phyloP scores from a whole-genome alignment of 441 rosid genomes.

The Bruguiera hainesii region DNA sequence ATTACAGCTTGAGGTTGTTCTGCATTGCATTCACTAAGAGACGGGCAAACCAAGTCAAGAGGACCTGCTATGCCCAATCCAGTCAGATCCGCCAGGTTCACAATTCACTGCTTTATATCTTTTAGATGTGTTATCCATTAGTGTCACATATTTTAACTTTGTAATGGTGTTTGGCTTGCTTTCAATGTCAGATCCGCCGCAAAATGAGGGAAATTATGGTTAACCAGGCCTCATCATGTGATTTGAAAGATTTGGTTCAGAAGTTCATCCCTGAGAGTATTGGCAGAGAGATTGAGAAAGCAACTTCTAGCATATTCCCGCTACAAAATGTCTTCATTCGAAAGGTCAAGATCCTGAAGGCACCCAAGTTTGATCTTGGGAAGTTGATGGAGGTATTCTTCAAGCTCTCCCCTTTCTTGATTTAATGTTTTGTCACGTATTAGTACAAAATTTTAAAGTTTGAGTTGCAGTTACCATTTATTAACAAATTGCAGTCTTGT shows the following conservation, averaged over 20 bases:
- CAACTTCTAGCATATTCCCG: constrained; percentile 62
- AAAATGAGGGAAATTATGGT: constrained; percentile 78
- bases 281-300: constrained; percentile 76
- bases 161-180: too few relatives aligned
- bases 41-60: constrained; percentile 84
- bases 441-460: too few relatives aligned
- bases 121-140: not conserved
- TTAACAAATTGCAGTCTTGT: too few relatives aligned
- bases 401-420: not conserved
- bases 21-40: constrained; percentile 92
- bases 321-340: constrained; percentile 75
- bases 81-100: constrained; percentile 79
- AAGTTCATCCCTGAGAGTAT: constrained; percentile 71
- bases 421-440: not conserved
- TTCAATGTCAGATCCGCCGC: constrained; percentile 47
- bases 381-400: constrained; percentile 68
- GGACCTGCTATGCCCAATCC: constrained; percentile 87
- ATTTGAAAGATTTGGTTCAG: constrained; percentile 60
- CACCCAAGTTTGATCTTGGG: constrained; percentile 91
- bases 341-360: constrained; percentile 78
- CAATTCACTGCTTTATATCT: not conserved
- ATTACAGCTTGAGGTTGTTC: constrained; percentile 75
- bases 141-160: not conserved
- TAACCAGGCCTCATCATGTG: constrained; percentile 66
- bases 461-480: too few relatives aligned